Percentiles rank a stretch among this genome's conserved stretches.
Evolutionary conservation across 768 basidiomycete species (phyloP).

Genomic region (Suillus subalutaceus): DNA sequence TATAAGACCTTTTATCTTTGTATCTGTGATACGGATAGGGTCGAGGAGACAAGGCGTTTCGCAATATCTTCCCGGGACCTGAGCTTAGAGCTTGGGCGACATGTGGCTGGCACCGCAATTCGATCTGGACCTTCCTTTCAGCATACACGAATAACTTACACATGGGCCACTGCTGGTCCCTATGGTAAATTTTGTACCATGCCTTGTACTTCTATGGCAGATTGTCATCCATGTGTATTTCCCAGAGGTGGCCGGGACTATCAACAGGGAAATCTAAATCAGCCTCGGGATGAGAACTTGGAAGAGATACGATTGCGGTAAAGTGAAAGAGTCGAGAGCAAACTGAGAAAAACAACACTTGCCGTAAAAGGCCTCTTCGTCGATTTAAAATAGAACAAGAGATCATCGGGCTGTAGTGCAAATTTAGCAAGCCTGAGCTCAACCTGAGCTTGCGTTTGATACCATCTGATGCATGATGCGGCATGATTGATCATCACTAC

Average conservation of each 20-base stretch:
- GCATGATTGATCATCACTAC: too few relatives aligned
- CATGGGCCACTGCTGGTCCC: neutral
- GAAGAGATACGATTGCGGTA: neutral
- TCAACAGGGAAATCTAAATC: neutral
- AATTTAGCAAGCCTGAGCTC: neutral
- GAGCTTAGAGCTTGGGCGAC: neutral
- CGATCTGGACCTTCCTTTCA: conserved; percentile 4
- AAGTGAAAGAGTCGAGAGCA: neutral
- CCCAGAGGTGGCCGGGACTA: neutral
- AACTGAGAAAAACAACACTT: conserved; percentile 1
- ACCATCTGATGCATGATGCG: too few relatives aligned
- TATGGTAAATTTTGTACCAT: neutral
- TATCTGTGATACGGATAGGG: neutral
- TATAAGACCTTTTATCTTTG: conserved; percentile 2
- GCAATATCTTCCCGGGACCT: neutral
- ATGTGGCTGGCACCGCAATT: neutral
- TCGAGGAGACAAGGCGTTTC: neutral
- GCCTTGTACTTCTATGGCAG: neutral
- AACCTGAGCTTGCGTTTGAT: neutral
- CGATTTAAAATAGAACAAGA: neutral
- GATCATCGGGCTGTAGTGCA: neutral
- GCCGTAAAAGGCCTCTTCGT: neutral
- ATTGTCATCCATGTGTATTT: neutral
- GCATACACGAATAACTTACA: neutral
- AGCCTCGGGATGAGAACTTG: neutral